Evolutionary conservation across 148 eudicot genomes (phyloP), one percentile per base, ranked within the genome.

Genomic region (Gaultheria prostrata): DNA sequence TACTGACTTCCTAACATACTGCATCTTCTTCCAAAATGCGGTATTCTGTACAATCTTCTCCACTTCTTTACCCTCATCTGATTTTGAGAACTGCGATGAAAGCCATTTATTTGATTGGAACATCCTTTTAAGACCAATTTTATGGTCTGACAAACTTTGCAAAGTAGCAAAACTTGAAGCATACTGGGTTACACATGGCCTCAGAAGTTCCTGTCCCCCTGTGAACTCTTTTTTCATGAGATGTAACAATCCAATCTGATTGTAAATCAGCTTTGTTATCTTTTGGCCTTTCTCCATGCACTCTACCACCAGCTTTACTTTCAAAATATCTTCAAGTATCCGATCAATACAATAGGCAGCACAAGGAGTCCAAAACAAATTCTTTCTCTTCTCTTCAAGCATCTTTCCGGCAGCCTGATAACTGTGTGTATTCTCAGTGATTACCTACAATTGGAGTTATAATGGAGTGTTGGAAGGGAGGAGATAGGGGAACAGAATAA

Each of bases 351-450:
- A 93, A 82, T 92, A 89, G 80, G 91, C 85, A 80, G 93, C 92
- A 93, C 98, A 96, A 77, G 98, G 98, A 48, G 95, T 94, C 98
- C 98, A 96, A 85, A 89, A 96, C 82, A 96, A 82, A 9, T 85
- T 89, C 82, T 85, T 92, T 78, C 98, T 86, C 88, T 92, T 96
- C 39, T 94, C 98, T 90, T 94, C 97, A 82, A 96, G 93, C 98
- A 96, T 92, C 90, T 96, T 94, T 70, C 98, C 98, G 80, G 98
- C 98, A 88, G 91, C 87, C 86, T 89, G 91, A 85, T 92, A 96
- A 83, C 93, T 89, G 50, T 88, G 91, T 90, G 95, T 90, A 86
- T 90, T 91, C 83, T 92, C 92, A 33, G 98, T 96, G 77, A 96
- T 88, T 82, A 94, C 98, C 98, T 96, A 88, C 86, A 88, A 20